Base-by-base conservation (phyloP, 345 rosid genomes). In the Euphorbia tirucalli region DNA sequence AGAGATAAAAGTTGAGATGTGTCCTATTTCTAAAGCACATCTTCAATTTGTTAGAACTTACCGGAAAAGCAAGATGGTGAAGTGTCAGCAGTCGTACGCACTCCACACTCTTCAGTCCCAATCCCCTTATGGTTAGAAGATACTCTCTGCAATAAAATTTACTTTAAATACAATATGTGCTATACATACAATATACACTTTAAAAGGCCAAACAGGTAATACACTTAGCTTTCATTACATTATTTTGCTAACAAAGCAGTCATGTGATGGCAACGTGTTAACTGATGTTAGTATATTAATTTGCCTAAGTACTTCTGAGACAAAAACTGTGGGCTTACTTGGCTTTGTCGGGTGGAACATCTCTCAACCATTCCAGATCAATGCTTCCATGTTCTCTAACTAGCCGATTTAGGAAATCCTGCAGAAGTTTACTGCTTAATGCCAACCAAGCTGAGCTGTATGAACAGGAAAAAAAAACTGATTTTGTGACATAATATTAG, bases 71-170 rank as follows among this genome's bases (percentile, higher is more conserved):
- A 54, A 71, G 60, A 43, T 76, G 80, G 18, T 73, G 77, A 60
- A 76, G 80, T 3, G 80, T 80, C n/a, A 80, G 66, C 27, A 80
- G 77, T 37, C 73, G 65, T 37, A 76, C 68, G 15, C 83, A 80
- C 44, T 80, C 83, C 76, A 72, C 80, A 5, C 83, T 72, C 60
- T 80, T 72, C 69, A 73, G 57, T 46, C 80, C 80, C 67, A 76
- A 66, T 31, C 80, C 80, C 15, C 61, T 69, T 30, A 80, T 70
- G 44, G 73, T 76, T 73, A 73, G 72, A 16, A 78, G 69, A 37
- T 73, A 78, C 50, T 78, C 77, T 58, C 81, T 78, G 37, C 74
- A 73, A 43, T 11, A 35, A n/a, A 18, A 25, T 56, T 48, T 43
- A 15, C 3, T 7, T 16, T 46, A 46, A 41, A 13, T 46, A 16